Evolutionary conservation across 164 flowering plant genomes (phyloP).

Genomic region (Aristolochia californica): DNA sequence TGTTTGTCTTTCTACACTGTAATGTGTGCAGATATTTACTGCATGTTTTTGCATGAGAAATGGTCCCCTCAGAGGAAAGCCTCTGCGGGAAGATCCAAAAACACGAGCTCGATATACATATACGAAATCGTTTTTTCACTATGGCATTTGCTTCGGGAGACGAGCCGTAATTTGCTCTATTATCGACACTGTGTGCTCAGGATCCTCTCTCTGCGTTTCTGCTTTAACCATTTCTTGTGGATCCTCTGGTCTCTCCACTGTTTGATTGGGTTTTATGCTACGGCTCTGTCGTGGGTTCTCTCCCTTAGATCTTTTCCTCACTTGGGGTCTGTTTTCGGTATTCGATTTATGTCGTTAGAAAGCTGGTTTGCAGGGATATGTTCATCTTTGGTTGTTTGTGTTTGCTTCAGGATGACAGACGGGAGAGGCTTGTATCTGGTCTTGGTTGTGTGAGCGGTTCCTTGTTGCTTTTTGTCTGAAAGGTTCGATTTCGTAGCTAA

Average conservation of each 20-base stretch:
- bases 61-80: too few species aligned
- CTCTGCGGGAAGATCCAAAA: too few species aligned
- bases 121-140: too few species aligned
- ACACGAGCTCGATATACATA: too few species aligned
- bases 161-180: too few species aligned
- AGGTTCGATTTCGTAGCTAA: neutral
- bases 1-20: too few species aligned
- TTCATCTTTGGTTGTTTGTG: neutral
- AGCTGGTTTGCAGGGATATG: neutral
- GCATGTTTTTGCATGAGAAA: too few species aligned
- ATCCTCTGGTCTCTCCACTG: neutral
- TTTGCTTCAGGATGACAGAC: neutral
- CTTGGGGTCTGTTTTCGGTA: neutral
- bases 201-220: too few species aligned
- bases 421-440: neutral
- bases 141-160: too few species aligned
- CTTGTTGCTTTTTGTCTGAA: neutral
- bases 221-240: neutral
- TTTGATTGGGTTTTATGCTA: neutral
- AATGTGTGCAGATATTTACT: too few species aligned
- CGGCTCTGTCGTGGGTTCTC: neutral
- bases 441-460: constrained; percentile 1
- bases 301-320: neutral
- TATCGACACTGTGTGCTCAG: too few species aligned
- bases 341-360: neutral